Evolutionary conservation across 2,329 filamentous ascomycete genomes (phyloP).

Genomic region (Claviceps citrina): DNA sequence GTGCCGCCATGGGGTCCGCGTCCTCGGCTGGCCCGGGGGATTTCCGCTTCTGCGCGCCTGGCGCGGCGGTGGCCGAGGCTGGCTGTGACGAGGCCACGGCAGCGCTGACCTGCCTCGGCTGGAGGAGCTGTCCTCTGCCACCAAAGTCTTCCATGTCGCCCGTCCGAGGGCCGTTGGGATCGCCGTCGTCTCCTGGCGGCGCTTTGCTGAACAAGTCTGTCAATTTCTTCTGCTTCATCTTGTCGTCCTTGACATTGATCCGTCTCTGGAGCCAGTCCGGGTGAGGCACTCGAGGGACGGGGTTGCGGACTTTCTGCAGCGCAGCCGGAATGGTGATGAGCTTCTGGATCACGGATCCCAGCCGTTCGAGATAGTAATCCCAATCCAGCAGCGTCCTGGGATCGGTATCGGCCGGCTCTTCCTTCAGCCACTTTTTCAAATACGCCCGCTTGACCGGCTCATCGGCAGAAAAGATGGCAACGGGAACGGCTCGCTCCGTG

Average conservation of each 20-base stretch:
- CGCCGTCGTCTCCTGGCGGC: slow-evolving; percentile 57
- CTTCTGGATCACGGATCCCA: slow-evolving; percentile 96
- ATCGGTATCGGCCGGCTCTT: slow-evolving; percentile 83
- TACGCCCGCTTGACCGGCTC: slow-evolving; percentile 76
- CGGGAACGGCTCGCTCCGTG: slow-evolving; percentile 83
- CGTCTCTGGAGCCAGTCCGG: slow-evolving; percentile 92
- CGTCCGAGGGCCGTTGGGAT: slow-evolving; percentile 40
- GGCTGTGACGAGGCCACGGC: slow-evolving; percentile 41
- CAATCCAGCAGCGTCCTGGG: slow-evolving; percentile 83
- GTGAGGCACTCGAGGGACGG: slow-evolving; percentile 82
- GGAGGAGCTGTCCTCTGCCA: slow-evolving; percentile 47
- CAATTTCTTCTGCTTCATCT: slow-evolving; percentile 96
- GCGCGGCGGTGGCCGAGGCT: slow-evolving; percentile 16
- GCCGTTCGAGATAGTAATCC: slow-evolving; percentile 90
- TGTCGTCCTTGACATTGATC: slow-evolving; percentile 91
- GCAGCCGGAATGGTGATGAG: slow-evolving; percentile 96
- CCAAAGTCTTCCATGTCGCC: slow-evolving; percentile 75
- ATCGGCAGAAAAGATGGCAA: slow-evolving; percentile 94
- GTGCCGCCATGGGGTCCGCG: slow-evolving; percentile 61
- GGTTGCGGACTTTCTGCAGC: slow-evolving; percentile 85
- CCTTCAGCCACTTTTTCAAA: slow-evolving; percentile 86
- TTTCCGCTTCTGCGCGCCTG: slow-evolving; percentile 49
- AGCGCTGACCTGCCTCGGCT: slow-evolving; percentile 43
- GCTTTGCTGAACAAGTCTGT: slow-evolving; percentile 71
- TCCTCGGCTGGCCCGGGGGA: slow-evolving; percentile 52